A percentile compares a stretch with the other conserved stretches of the same genome.
phyloP scores from a whole-genome alignment of 345 rosid species.

The Stellera chamaejasme region DNA sequence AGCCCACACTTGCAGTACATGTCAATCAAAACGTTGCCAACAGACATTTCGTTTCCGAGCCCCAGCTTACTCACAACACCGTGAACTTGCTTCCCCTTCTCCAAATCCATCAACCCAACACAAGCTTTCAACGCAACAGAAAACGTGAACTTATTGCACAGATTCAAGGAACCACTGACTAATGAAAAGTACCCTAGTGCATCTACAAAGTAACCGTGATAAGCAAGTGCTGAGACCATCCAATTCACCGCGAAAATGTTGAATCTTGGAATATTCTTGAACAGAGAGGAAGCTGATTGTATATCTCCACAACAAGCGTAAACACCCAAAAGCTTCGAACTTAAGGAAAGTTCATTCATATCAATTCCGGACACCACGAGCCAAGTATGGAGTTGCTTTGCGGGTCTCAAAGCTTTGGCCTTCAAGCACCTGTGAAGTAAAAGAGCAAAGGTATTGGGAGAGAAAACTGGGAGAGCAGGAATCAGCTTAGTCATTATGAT shows the following conservation, averaged over 20 bases:
- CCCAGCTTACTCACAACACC: constrained; percentile 18
- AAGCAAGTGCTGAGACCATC: constrained; percentile 36
- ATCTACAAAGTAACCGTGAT: constrained; percentile 25
- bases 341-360: constrained; percentile 16
- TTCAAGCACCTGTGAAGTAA: constrained; percentile 31
- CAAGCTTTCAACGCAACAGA: constrained; percentile 37
- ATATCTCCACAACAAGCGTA: constrained; percentile 36
- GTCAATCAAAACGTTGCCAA: constrained; percentile 32
- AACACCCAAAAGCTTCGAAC: constrained; percentile 32
- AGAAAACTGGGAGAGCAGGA: constrained; percentile 1
- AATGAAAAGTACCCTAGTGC: constrained; percentile 31
- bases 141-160: constrained; percentile 36
- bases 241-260: constrained; percentile 37
- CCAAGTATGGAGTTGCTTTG: constrained; percentile 34
- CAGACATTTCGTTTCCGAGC: constrained; percentile 17
- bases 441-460: constrained; percentile 4
- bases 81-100: constrained; percentile 37
- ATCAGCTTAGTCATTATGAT: constrained; percentile 9
- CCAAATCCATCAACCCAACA: constrained; percentile 35
- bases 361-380: constrained; percentile 16
- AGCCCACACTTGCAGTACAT: constrained; percentile 34
- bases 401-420: constrained; percentile 22
- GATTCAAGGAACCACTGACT: constrained; percentile 19
- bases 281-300: constrained; percentile 20
- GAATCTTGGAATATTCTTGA: constrained; percentile 20